phyloP scores from a whole-genome alignment of 139 green algal species.

The Ulvella scutata region DNA sequence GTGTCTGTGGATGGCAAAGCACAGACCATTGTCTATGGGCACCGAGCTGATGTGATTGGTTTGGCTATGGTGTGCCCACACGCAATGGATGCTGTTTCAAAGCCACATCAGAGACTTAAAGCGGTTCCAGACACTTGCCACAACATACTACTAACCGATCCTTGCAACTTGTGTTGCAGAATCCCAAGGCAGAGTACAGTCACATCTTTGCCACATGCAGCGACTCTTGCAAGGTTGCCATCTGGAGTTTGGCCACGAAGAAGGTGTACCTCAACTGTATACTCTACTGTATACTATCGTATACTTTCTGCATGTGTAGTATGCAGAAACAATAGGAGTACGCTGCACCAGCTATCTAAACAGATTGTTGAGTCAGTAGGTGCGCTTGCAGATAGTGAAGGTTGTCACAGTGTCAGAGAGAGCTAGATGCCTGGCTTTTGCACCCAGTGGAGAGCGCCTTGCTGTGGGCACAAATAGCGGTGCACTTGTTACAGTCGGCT shows the following conservation, averaged over 20 bases:
- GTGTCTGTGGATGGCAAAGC: background rate
- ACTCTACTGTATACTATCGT: background rate
- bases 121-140: too few species aligned
- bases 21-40: background rate
- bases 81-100: too few species aligned
- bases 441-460: background rate
- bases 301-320: background rate
- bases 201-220: constrained; percentile 41
- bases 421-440: background rate
- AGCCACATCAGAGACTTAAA: too few species aligned
- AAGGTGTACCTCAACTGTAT: constrained; percentile 14
- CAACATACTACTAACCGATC: background rate
- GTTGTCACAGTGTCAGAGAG: background rate
- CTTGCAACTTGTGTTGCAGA: background rate
- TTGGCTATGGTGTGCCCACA: too few species aligned
- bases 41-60: background rate
- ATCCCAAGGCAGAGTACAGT: constrained; percentile 26
- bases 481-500: too few species aligned
- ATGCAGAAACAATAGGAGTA: background rate
- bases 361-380: background rate
- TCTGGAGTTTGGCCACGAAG: constrained; percentile 26
- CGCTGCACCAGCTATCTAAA: background rate
- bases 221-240: constrained; percentile 22
- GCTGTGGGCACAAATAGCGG: background rate
- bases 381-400: background rate